Conservation (phyloP, 768 basidiomycete species). For the Clitopilus passeckerianus region DNA sequence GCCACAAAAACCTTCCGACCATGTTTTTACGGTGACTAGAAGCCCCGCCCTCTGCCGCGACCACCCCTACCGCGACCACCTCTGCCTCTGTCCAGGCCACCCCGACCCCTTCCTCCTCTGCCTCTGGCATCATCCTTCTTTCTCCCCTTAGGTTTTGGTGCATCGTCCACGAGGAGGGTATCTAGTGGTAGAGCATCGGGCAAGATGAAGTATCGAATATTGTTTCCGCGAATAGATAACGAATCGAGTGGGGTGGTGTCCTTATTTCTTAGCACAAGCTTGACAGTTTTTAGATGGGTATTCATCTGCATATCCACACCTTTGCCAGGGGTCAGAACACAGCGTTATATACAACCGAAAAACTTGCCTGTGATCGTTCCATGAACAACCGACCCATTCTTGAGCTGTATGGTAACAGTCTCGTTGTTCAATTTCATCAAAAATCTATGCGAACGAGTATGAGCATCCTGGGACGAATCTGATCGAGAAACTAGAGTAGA, state of each 20-base stretch:
- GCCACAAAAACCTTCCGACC: not conserved
- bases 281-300: constrained; percentile 96
- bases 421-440: constrained; percentile 99
- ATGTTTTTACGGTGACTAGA: constrained; percentile 8
- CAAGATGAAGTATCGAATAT: constrained; percentile 94
- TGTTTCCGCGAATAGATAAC: constrained; percentile 94
- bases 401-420: constrained; percentile 96
- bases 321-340: constrained; percentile 23
- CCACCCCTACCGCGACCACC: constrained; percentile 50
- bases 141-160: constrained; percentile 90
- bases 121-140: constrained; percentile 85
- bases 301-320: constrained; percentile 99
- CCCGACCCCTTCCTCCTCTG: constrained; percentile 34
- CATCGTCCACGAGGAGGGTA: constrained; percentile 95
- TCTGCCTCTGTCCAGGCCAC: constrained; percentile 24
- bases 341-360: not conserved
- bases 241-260: constrained; percentile 85
- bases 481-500: not conserved
- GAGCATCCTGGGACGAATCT: not conserved
- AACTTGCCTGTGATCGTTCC: constrained; percentile 92
- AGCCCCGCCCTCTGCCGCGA: constrained; percentile 28
- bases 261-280: constrained; percentile 90
- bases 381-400: constrained; percentile 93
- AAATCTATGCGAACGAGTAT: constrained; percentile 51
- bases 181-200: constrained; percentile 96